Evolutionary conservation across 106 monocot genomes (phyloP), one percentile per base, ranked within the genome.

Genomic region (Triglochin maritima): DNA sequence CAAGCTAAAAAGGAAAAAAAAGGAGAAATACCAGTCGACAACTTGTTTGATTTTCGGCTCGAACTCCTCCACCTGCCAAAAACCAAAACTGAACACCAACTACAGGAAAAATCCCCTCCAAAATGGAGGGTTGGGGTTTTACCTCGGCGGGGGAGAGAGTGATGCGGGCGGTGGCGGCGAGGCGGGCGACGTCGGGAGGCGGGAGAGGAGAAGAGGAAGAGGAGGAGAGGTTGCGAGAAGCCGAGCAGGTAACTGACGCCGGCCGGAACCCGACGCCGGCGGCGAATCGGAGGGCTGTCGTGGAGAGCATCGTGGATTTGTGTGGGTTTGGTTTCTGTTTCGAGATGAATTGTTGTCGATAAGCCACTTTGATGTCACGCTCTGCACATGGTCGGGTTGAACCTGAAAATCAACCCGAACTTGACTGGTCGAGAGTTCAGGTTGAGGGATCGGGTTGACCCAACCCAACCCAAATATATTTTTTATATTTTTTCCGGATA

Each of bases 41-140:
- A 75, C 75, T 75, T 75, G 75, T 75, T 68, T 68, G 57, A 75
- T 75, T 49, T 75, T 69, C 8, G 68, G 75, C 10, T 43, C 60
- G 17, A 75, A 75, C 17, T 68, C 60, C 50, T 75, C 75, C 11
- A 75, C 75, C 75, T 75, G 60, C 6, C 11, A 11, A 57, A 56
- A 2, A 10, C 11, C 14, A 16, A 56, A 44, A 10, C n/a, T 52
- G 62, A 62, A 12, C 17, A 17, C 2, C 52, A 8, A 11, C 4
- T 3, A 54, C 7, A 17, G 47, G 44, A 60, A 60, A 14, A 15
- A 41, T n/a, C n/a, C n/a, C n/a, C 43, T 17, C 2, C 16, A 60
- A 60, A n/a, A 50, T 17, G 6, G 50, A 50, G 11, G 15, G 42
- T 4, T 9, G 29, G 16, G 11, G 47, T n/a, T 7, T 5, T 12